Evolutionary conservation across 371 early-diverging fungal species (phyloP).

Genomic region (Apophysomyces variabilis): DNA sequence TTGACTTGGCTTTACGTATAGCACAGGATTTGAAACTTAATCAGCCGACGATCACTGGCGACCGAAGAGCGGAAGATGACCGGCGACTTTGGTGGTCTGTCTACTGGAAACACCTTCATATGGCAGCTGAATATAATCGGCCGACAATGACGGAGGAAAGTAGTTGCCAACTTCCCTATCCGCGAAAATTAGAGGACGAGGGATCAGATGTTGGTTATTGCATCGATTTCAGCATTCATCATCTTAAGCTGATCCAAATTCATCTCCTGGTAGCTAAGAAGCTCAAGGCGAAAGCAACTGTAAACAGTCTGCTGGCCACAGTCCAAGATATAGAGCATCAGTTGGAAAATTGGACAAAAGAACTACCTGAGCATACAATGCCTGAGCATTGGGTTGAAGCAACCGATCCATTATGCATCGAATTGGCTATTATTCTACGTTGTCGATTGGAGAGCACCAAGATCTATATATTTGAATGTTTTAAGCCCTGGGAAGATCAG

Average conservation of each 20-base stretch:
- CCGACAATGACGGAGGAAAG: slow-evolving; percentile 14
- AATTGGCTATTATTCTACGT: slow-evolving; percentile 20
- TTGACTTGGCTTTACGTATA: slow-evolving; percentile 28
- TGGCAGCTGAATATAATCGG: slow-evolving; percentile 19
- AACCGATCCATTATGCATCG: slow-evolving; percentile 13
- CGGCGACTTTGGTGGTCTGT: slow-evolving; percentile 33
- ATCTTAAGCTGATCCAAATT: slow-evolving; percentile 22
- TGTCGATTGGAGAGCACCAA: slow-evolving; percentile 14
- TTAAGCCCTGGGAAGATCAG: slow-evolving; percentile 12
- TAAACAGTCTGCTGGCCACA: slow-evolving; percentile 9
- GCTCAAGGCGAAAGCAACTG: slow-evolving; percentile 2
- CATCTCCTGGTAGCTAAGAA: slow-evolving; percentile 13
- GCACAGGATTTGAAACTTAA: slow-evolving; percentile 24
- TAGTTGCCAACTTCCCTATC: background rate
- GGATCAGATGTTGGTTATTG: slow-evolving; percentile 23
- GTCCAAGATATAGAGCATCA: slow-evolving; percentile 15
- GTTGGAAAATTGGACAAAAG: slow-evolving; percentile 11
- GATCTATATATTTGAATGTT: slow-evolving; percentile 27
- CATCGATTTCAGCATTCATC: slow-evolving; percentile 22
- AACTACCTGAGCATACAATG: slow-evolving; percentile 8
- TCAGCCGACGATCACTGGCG: background rate
- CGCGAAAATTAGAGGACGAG: slow-evolving; percentile 15
- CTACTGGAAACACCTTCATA: slow-evolving; percentile 26
- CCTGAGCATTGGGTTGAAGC: background rate
- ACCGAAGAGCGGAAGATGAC: slow-evolving; percentile 16